phyloP scores from a whole-genome alignment of 75 land plant species.

The Pinus albicaulis region DNA sequence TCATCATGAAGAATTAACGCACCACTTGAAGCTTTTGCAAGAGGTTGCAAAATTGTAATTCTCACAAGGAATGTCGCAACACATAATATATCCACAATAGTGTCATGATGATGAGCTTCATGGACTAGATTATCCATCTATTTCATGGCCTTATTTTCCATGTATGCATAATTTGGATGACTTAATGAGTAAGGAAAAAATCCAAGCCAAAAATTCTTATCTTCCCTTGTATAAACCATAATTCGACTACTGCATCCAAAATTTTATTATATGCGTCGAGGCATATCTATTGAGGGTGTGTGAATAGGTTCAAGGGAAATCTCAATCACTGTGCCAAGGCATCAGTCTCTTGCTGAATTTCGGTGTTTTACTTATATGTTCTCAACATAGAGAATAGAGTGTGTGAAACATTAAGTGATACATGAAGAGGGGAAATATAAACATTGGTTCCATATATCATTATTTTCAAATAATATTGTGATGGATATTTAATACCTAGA shows the following conservation, averaged over 20 bases:
- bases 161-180: slow-evolving; percentile 92
- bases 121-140: slow-evolving; percentile 92
- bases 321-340: slow-evolving; percentile 91
- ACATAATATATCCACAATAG: slow-evolving; percentile 87
- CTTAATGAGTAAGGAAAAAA: slow-evolving; percentile 81
- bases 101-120: slow-evolving; percentile 70
- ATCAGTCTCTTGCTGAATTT: slow-evolving; percentile 82
- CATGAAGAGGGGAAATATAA: slow-evolving; percentile 87
- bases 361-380: slow-evolving; percentile 62
- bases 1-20: slow-evolving; percentile 93
- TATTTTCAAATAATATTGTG: slow-evolving; percentile 69
- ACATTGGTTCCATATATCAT: slow-evolving; percentile 93
- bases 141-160: slow-evolving; percentile 86
- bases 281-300: slow-evolving; percentile 81
- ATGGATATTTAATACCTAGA: slow-evolving; percentile 70
- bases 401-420: slow-evolving; percentile 75
- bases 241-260: slow-evolving; percentile 87
- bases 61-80: slow-evolving; percentile 99
- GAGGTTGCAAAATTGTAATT: slow-evolving; percentile 85
- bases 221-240: slow-evolving; percentile 89
- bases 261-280: slow-evolving; percentile 69
- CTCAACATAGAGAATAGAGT: slow-evolving; percentile 80
- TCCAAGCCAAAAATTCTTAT: slow-evolving; percentile 92
- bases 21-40: slow-evolving; percentile 94
- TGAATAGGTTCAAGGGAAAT: slow-evolving; percentile 86